Percentiles rank a stretch among this genome's conserved stretches.
phyloP scores from a whole-genome alignment of 2,329 filamentous ascomycete genomes.

The Paecilomyces sp. region DNA sequence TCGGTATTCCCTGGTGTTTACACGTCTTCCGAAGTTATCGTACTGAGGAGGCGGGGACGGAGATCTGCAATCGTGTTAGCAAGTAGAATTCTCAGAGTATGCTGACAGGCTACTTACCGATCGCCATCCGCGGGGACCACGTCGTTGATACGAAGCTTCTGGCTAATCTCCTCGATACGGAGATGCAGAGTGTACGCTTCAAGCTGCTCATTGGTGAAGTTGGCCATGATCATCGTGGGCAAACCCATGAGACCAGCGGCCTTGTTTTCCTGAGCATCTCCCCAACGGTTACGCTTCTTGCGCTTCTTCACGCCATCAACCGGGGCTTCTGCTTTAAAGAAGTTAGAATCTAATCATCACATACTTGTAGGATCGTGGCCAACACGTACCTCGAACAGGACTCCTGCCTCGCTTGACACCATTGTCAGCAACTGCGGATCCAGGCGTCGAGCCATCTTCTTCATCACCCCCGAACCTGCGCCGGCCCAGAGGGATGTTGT shows the following conservation, averaged over 20 bases:
- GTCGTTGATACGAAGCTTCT: slow-evolving; percentile 98
- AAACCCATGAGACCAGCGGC: slow-evolving; percentile 96
- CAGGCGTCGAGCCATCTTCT: slow-evolving; percentile 38
- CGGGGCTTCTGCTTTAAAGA: slow-evolving; percentile 37
- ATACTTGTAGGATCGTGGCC: background rate
- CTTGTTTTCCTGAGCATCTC: slow-evolving; percentile 96
- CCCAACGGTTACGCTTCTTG: slow-evolving; percentile 99
- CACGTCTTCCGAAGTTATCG: slow-evolving; percentile 98
- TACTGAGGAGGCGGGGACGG: slow-evolving; percentile 95
- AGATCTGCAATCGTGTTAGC: slow-evolving; percentile 53
- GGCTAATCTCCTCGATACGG: slow-evolving; percentile 97
- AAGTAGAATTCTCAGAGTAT: slow-evolving; percentile 8
- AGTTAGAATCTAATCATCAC: slow-evolving; percentile 14
- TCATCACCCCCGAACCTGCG: slow-evolving; percentile 69
- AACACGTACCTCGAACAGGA: slow-evolving; percentile 65
- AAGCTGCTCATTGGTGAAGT: slow-evolving; percentile 97
- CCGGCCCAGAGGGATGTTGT: slow-evolving; percentile 91
- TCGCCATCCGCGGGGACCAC: slow-evolving; percentile 95
- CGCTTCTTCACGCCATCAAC: slow-evolving; percentile 76
- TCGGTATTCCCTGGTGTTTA: slow-evolving; percentile 97
- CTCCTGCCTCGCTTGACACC: slow-evolving; percentile 82
- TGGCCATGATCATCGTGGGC: slow-evolving; percentile 89
- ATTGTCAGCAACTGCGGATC: slow-evolving; percentile 42
- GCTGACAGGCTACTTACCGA: slow-evolving; percentile 55
- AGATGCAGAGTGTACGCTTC: slow-evolving; percentile 95